Evolutionary conservation across 164 flowering plant genomes (phyloP), one percentile per base, ranked within the genome.

Genomic region (Taxillus chinensis): DNA sequence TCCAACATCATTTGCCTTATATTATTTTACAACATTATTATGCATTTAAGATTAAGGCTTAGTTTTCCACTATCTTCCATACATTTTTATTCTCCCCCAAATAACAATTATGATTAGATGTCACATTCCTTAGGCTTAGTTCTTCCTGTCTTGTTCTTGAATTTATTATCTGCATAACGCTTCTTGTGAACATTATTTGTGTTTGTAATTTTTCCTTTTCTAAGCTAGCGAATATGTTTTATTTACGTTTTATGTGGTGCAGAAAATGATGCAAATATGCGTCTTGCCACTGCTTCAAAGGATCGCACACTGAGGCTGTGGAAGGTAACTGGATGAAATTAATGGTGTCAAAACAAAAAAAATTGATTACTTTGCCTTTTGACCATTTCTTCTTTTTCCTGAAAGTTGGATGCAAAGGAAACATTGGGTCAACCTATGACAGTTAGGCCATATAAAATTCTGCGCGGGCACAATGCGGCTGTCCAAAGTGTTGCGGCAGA

Each of bases 271-370:
- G 63, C 64, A 7, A 66, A 57, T 57, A 43, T 70, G 57, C 64
- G 60, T 61, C 70, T 87, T 12, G 91, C 95, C 27, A 87, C 97
- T 68, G 97, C 90, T 67, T 91, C 99, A 41, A 85, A 95, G 74
- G 99, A 95, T 75, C 79, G 77, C 63, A 84, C 95, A 15, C 39
- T 95, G 66, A 86, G 92, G 69, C 68, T 95, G 68, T 95, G 95
- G 95, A 87, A 87, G 95, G 99, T 95, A 85, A 67, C 12, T 53
- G 41, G 14, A 15, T 43, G 16, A 52, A 56, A 27, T 9, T 69
- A 5, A 46, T 64, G 41, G 15, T 52, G 55, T 37, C 42, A 46
- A 54, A 50, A 50, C 7, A 50, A 15, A 38, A 11, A 7, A 53
- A 51, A 27, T 51, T 48, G 62, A 40, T 5, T 39, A 16, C 3